Base-by-base conservation (phyloP, 2,329 filamentous ascomycete species). In the Neoarthrinium moseri region DNA sequence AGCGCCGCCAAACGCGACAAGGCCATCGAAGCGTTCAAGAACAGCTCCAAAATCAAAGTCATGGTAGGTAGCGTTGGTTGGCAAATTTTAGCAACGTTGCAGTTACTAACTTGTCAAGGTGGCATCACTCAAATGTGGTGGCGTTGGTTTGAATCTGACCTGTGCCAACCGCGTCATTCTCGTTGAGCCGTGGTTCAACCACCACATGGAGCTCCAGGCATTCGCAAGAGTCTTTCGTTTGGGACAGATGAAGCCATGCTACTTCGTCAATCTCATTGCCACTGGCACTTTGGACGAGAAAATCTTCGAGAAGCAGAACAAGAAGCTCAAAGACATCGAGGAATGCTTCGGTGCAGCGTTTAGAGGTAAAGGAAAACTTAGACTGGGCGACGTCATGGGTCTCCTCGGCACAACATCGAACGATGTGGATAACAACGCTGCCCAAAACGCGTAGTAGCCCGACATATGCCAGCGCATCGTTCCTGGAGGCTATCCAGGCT, bases 151-250 rank as follows among this genome's bases (percentile, higher is more conserved):
- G 42, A 74, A 76, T 32, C 48, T 77, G 0, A 66, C 58, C 0
- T 60, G 50, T 3, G 73, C 72, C 1, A 81, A 78, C 38, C 71
- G 78, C 4, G 74, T 80, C 20, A 79, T 83, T 17, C 63, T 77
- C 0, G 42, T 78, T 0, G 79, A 84, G 23, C 63, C 70, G 0
- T 83, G 78, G 78, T 89, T 81, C 80, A 88, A 89, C 47, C 62
- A 63, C 1, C 69, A 73, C 0, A 61, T 72, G 0, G 83, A 89
- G 53, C 67, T 81, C n/a, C 86, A 89, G 55, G 83, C 79, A 0
- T 74, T 75, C 30, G 67, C 67, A 2, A 77, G 87, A 0, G 77
- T 89, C 0, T 78, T 77, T 53, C 74, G 87, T 5, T 81, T 84
- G 3, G 85, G 85, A 0, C 87, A 92, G 51, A 50, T 57, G 0